phyloP scores from a whole-genome alignment of 371 early-diverging fungal genomes.

The Mucor indicus region DNA sequence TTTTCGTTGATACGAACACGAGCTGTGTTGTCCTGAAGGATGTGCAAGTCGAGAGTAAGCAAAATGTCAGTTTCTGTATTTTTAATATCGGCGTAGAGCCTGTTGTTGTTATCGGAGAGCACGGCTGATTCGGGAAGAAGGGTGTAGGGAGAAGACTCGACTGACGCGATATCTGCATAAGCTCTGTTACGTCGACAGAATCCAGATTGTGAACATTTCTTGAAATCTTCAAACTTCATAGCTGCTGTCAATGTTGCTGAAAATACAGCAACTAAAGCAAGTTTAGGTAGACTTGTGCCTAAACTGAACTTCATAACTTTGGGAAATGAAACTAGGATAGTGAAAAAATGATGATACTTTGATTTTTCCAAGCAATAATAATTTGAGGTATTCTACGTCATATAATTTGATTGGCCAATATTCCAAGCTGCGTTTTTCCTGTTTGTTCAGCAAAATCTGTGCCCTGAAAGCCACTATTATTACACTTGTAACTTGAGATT shows the following conservation, averaged over 20 bases:
- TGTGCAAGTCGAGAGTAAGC: conserved; percentile 46
- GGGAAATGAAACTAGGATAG: neutral
- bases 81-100: conserved; percentile 57
- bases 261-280: conserved; percentile 8
- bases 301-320: conserved; percentile 9
- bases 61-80: conserved; percentile 49
- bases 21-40: conserved; percentile 58
- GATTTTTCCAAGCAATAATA: neutral
- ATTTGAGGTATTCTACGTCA: neutral
- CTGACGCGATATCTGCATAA: conserved; percentile 62
- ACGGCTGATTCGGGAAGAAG: conserved; percentile 51
- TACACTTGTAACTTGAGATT: too few species aligned
- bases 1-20: conserved; percentile 74
- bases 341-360: neutral
- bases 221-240: conserved; percentile 80
- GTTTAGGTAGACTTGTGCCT: conserved; percentile 6
- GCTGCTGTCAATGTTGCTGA: conserved; percentile 7
- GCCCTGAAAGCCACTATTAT: too few species aligned
- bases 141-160: conserved; percentile 59
- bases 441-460: too few species aligned
- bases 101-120: conserved; percentile 43
- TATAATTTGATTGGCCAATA: too few species aligned
- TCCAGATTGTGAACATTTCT: conserved; percentile 81
- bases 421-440: too few species aligned
- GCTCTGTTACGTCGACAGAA: conserved; percentile 91